Evolutionary conservation across 2,329 filamentous ascomycete species (phyloP).

Genomic region (Aphanoascus verrucosus): DNA sequence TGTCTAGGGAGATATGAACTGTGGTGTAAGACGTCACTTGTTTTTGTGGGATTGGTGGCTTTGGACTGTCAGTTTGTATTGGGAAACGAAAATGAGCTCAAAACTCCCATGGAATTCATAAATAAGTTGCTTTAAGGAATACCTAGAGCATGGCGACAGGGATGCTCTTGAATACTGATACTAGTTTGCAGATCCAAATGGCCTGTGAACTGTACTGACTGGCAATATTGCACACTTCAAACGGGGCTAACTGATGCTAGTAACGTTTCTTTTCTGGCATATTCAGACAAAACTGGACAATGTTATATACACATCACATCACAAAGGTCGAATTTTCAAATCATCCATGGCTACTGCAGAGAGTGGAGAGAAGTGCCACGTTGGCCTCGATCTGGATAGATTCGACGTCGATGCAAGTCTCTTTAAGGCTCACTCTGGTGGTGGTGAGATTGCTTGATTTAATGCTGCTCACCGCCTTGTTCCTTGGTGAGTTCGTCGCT

Average conservation of each 20-base stretch:
- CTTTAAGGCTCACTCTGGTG: neutral
- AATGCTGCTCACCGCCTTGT: conserved; percentile 53
- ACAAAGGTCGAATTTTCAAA: neutral
- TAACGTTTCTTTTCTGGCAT: neutral
- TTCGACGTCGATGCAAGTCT: neutral
- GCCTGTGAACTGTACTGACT: too few relatives aligned
- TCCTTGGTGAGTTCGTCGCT: conserved; percentile 69
- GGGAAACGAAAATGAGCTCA: neutral
- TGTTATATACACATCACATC: conserved; percentile 10
- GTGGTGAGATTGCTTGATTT: conserved; percentile 17
- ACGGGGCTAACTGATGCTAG: neutral
- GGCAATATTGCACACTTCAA: neutral
- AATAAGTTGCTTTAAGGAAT: neutral
- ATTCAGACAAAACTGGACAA: conserved; percentile 1
- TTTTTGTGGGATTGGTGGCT: neutral
- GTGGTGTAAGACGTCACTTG: neutral
- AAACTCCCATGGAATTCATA: neutral
- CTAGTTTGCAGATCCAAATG: neutral
- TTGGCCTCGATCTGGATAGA: too few relatives aligned
- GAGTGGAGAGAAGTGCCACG: conserved; percentile 5
- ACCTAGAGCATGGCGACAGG: neutral
- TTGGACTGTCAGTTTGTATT: neutral
- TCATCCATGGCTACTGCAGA: neutral
- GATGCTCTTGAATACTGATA: too few relatives aligned
- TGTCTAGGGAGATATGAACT: neutral